phyloP scores from a whole-genome alignment of 352 stramenopile genomes.

The Globisporangium iwayamae region DNA sequence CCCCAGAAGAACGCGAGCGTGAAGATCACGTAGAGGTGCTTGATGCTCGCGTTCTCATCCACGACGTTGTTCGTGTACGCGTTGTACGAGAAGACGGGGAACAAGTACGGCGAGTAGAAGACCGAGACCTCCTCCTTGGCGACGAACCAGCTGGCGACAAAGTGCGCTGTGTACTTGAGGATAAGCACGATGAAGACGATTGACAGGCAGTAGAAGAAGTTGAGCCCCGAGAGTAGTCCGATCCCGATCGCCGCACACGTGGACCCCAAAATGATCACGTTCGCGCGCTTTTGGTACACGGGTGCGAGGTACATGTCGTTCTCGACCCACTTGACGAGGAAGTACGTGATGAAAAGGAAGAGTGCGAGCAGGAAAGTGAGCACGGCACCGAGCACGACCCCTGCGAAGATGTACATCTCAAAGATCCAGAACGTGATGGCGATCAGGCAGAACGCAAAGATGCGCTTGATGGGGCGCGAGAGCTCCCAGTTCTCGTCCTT shows the following conservation, averaged over 20 bases:
- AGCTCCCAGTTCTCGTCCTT: constrained; percentile 67
- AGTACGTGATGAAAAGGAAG: constrained; percentile 73
- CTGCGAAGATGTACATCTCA: constrained; percentile 73
- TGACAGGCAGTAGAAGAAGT: constrained; percentile 83
- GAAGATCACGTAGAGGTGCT: constrained; percentile 67
- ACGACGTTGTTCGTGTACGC: constrained; percentile 89
- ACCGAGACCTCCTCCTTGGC: constrained; percentile 56
- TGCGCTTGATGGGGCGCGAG: constrained; percentile 41
- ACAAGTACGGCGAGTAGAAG: constrained; percentile 87
- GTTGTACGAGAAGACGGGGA: constrained; percentile 90
- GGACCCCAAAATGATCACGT: constrained; percentile 30
- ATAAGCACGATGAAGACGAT: constrained; percentile 83
- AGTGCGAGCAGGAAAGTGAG: constrained; percentile 58
- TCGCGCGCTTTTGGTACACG: constrained; percentile 50
- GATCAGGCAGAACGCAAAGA: constrained; percentile 26
- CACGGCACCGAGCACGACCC: constrained; percentile 44
- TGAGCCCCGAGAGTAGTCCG: constrained; percentile 44
- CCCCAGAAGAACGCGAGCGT: constrained; percentile 84
- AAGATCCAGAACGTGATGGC: constrained; percentile 64
- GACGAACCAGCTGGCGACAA: constrained; percentile 59
- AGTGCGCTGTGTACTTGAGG: constrained; percentile 67
- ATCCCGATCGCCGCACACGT: constrained; percentile 40
- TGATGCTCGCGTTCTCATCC: constrained; percentile 74
- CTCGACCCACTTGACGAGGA: constrained; percentile 79
- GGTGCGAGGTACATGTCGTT: constrained; percentile 82